Evolutionary conservation across 169 alveolate species (phyloP).

Genomic region (Plasmodium relictum): DNA sequence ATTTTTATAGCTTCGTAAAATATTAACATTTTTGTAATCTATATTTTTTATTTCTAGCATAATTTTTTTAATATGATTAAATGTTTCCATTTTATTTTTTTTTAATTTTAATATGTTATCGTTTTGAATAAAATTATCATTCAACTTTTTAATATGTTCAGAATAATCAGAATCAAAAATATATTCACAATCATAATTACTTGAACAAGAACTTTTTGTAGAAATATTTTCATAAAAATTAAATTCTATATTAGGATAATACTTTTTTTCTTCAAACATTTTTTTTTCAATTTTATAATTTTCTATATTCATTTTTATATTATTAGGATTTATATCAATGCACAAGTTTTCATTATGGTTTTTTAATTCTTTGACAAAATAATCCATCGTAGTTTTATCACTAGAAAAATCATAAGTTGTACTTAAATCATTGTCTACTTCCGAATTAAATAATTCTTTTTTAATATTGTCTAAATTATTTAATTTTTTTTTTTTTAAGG

Average conservation of each 20-base stretch:
- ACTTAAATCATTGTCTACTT: constrained; percentile 1
- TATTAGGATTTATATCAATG: constrained; percentile 14
- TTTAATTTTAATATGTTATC: constrained; percentile 40
- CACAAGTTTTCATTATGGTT: constrained; percentile 32
- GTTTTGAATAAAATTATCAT: neutral
- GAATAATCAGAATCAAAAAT: constrained; percentile 17
- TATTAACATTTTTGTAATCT: constrained; percentile 2
- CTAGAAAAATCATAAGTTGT: constrained; percentile 16
- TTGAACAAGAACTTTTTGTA: neutral
- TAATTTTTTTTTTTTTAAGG: neutral
- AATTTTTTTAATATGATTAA: constrained; percentile 56
- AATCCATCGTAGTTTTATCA: constrained; percentile 18
- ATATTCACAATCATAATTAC: neutral
- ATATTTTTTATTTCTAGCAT: constrained; percentile 17
- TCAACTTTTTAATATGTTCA: neutral
- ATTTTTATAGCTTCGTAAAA: neutral
- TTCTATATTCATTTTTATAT: neutral
- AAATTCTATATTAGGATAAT: constrained; percentile 28
- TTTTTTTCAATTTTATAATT: neutral
- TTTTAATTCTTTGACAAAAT: constrained; percentile 29
- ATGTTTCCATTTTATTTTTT: constrained; percentile 43
- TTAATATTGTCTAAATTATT: neutral
- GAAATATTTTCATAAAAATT: neutral
- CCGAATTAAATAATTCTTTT: neutral
- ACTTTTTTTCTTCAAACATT: constrained; percentile 37